Evolutionary conservation across 176 grass and related monocot species (phyloP), one percentile per base, ranked within the genome.

Genomic region (Rhynchospora tenuis): DNA sequence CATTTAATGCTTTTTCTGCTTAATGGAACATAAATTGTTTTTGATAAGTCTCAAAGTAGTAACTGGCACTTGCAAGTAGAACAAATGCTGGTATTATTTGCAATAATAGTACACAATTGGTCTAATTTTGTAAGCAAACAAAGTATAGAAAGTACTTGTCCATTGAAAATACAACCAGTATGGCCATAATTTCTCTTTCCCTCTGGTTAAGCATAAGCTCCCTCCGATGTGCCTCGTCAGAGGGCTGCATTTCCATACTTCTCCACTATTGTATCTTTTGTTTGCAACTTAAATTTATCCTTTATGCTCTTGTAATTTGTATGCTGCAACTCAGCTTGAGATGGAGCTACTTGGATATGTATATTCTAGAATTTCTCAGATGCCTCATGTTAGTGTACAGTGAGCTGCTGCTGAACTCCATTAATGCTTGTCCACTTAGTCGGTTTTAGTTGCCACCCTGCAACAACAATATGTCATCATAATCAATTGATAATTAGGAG

Each of bases 381-480:
- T 84, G 95, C 92, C 85, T 95, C 95, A 87, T 92, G 92, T 9
- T 89, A 70, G 87, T 98, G 95, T 3, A 93, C 79, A 51, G 94
- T 98, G 65, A 95, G 91, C 65, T 98, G 89, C 60, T 98, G n/a
- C n/a, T 98, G 80, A 98, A 98, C 48, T 98, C 92, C 7, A n/a
- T n/a, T n/a, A 89, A 57, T 59, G 95, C 95, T 98, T 98, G 95
- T 45, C 95, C 95, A 83, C 93, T 95, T 15, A 93, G 52, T 73
- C 92, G 85, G 62, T 95, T 94, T 91, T 95, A 89, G 86, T 98
- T 98, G 86, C 95, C 95, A 85, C 95, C 95, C 95, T 98, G 84
- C 22, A 81, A 52, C 45, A 52, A 67, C 47, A 63, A 68, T 9
- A 84, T 55, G 48, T 76, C 72, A 76, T 23, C 48, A 33, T 80